A percentile compares a stretch with the other conserved stretches of the same genome.
Conservation (phyloP, 495 filamentous ascomycete species). For the Penicilliopsis zonata region DNA sequence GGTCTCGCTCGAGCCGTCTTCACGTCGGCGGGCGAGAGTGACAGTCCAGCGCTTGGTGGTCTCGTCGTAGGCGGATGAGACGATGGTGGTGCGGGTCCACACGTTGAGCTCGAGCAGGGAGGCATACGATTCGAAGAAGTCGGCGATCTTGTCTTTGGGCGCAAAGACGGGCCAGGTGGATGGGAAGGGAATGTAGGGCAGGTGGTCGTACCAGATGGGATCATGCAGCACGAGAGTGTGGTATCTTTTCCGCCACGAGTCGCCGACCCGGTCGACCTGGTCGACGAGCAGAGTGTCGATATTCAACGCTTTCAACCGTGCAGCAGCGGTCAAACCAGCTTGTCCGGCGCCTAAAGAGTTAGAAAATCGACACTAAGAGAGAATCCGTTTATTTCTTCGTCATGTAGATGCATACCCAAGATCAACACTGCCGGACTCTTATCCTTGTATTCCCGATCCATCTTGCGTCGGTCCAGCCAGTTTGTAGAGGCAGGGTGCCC, state of each 20-base stretch:
- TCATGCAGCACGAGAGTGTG: constrained; percentile 59
- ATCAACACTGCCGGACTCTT: constrained; percentile 53
- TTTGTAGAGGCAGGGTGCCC: constrained; percentile 41
- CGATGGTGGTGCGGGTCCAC: constrained; percentile 49
- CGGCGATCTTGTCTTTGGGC: constrained; percentile 71
- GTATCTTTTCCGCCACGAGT: constrained; percentile 65
- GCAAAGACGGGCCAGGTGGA: constrained; percentile 55
- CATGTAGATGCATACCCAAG: constrained; percentile 40
- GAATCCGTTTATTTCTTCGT: neutral
- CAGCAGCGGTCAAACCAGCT: constrained; percentile 47
- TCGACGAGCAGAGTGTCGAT: constrained; percentile 57
- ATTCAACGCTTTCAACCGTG: constrained; percentile 60
- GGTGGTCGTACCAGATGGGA: constrained; percentile 64
- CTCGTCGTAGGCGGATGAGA: constrained; percentile 40
- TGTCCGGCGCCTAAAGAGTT: constrained; percentile 31
- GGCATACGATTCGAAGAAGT: constrained; percentile 68
- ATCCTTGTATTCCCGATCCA: constrained; percentile 37
- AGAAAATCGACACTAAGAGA: constrained; percentile 2
- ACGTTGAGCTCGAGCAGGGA: constrained; percentile 65
- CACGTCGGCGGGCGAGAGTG: constrained; percentile 35
- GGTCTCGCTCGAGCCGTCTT: constrained; percentile 36
- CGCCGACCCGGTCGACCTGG: constrained; percentile 50
- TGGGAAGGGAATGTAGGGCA: constrained; percentile 64
- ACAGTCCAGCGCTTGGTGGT: constrained; percentile 47
- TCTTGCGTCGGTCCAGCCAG: constrained; percentile 53